Evolutionary conservation across 768 basidiomycete species (phyloP).

Genomic region (Cystoderma amianthinum): DNA sequence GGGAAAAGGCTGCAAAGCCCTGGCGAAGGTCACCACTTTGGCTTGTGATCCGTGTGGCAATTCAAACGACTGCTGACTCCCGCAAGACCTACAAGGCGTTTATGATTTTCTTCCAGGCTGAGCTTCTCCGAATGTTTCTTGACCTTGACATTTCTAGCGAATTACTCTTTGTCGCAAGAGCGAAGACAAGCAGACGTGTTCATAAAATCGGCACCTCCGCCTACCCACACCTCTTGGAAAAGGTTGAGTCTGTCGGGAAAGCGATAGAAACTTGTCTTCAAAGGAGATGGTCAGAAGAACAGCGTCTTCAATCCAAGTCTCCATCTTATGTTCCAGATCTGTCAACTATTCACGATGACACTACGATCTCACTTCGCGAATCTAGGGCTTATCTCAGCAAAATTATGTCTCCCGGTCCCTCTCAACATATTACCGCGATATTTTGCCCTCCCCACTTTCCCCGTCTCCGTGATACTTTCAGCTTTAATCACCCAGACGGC

Average conservation of each 20-base stretch:
- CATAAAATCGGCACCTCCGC: conserved; percentile 25
- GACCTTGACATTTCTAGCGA: conserved; percentile 19
- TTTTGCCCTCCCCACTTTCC: conserved; percentile 12
- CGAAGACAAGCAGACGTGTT: conserved; percentile 29
- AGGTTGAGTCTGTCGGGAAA: too few relatives aligned
- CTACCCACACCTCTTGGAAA: too few relatives aligned
- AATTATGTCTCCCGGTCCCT: conserved; percentile 4
- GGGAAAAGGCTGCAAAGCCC: conserved; percentile 26
- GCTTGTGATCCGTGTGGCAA: conserved; percentile 38
- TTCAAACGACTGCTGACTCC: conserved; percentile 28
- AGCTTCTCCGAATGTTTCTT: conserved; percentile 15
- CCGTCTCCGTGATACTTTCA: conserved; percentile 9
- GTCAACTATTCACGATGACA: too few relatives aligned
- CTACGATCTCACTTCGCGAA: conserved; percentile 21
- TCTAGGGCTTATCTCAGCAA: conserved; percentile 19
- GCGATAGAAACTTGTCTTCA: too few relatives aligned
- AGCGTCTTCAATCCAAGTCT: too few relatives aligned
- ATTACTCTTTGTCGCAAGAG: conserved; percentile 20
- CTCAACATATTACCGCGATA: neutral
- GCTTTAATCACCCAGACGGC: conserved; percentile 5
- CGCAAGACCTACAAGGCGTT: conserved; percentile 36
- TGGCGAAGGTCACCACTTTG: conserved; percentile 48
- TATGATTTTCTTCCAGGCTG: conserved; percentile 31
- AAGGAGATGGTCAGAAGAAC: too few relatives aligned
- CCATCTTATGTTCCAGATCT: too few relatives aligned